Base-by-base conservation (phyloP, 2,329 filamentous ascomycete genomes). In the Neopestalotiopsis sp. region DNA sequence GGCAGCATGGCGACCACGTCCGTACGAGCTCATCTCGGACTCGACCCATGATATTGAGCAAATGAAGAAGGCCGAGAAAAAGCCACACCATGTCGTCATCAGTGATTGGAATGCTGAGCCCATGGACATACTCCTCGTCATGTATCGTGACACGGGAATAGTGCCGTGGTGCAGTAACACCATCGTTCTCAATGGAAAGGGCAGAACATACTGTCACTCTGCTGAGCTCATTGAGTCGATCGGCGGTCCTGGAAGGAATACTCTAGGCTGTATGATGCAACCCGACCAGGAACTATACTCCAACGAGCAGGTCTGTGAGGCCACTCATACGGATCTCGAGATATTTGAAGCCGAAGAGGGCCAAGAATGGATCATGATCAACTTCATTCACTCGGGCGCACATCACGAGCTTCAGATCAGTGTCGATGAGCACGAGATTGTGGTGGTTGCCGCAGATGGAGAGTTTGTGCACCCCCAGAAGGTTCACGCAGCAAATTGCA, bases 401-500 rank as follows among this genome's bases (percentile, higher is more conserved):
- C 71, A 72, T 20, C 71, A 72, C 17, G 68, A 71, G 60, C 49
- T 72, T 10, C 68, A 67, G 3, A 71, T 72, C 49, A 71, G 69
- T 20, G 56, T 72, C 4, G 69, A 72, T 28, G 69, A 72, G 65
- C 71, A 72, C 40, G 71, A 72, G 28, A 70, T 72, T n/a, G 71
- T 69, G 20, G 71, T 72, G 3, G 67, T 72, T 14, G 71, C 66
- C 40, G 70, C 71, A 2, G 71, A 72, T 40, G 69, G 71, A 17
- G 71, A 72, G 34, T 72, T 72, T 20, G 69, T 71, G 5, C 68
- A 71, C 28, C 69, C 71, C 4, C 71, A 72, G 32, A 70, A 69
- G 61, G 69, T 72, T 6, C 66, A 70, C 4, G 69, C 68, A 4
- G 70, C 71, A 3, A 71, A 71, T 20, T 69, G 70, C 30, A 72